Evolutionary conservation across 2,329 filamentous ascomycete genomes (phyloP).

Genomic region (Ceratocystis papillata): DNA sequence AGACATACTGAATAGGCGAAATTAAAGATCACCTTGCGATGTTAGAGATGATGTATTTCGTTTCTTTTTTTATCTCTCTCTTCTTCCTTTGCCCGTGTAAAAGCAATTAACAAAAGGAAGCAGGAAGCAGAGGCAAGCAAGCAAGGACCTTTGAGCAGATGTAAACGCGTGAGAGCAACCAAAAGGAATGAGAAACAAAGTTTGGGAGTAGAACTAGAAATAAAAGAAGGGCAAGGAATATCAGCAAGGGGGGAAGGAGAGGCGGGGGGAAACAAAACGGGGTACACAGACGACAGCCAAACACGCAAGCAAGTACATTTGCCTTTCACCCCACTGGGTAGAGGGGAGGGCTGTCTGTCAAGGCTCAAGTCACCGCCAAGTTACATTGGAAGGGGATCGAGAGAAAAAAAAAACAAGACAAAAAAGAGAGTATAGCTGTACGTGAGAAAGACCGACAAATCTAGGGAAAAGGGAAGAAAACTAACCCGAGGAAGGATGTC

Average conservation of each 20-base stretch:
- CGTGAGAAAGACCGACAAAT: background rate
- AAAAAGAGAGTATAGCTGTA: background rate
- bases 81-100: background rate
- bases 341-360: background rate
- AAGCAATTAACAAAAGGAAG: background rate
- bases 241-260: too few species aligned
- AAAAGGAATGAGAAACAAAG: background rate
- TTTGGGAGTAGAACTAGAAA: background rate
- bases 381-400: background rate
- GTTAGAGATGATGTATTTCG: background rate
- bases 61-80: background rate
- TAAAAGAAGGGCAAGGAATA: background rate
- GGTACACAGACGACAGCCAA: constrained; percentile 1
- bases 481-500: background rate
- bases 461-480: background rate
- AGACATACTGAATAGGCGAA: background rate
- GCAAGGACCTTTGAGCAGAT: background rate
- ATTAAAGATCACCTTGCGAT: background rate
- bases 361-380: background rate
- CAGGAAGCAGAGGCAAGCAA: background rate
- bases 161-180: background rate
- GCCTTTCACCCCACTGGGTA: too few species aligned
- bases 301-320: too few species aligned
- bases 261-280: background rate
- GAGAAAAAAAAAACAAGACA: background rate